phyloP scores from a whole-genome alignment of 108 stramenopile genomes.

The Cyclostephanos tholiformis region DNA sequence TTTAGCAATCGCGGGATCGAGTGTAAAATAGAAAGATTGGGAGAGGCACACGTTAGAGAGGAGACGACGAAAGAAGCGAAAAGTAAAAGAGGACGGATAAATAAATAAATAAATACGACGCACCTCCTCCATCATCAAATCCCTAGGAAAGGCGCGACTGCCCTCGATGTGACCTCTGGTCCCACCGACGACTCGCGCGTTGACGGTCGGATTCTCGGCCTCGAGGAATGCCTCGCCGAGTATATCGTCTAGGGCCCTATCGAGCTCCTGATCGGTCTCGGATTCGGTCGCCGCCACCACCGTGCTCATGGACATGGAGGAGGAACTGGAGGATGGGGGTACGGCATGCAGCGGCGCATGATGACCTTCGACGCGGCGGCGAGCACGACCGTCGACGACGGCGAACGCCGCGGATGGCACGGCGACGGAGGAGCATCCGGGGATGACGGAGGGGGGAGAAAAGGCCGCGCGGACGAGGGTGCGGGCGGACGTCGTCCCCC shows the following conservation, averaged over 20 bases:
- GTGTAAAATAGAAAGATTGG: too few relatives aligned
- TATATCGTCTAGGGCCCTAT: conserved; percentile 61
- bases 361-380: conserved; percentile 8
- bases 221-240: conserved; percentile 50
- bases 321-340: neutral
- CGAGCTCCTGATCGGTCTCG: conserved; percentile 58
- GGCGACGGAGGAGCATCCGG: conserved; percentile 2
- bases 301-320: conserved; percentile 25
- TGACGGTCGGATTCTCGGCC: conserved; percentile 12
- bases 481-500: neutral
- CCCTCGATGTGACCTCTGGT: conserved; percentile 29
- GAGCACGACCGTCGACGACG: conserved; percentile 3
- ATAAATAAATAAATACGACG: too few relatives aligned
- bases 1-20: too few relatives aligned
- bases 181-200: conserved; percentile 9
- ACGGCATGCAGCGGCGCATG: neutral
- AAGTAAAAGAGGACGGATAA: too few relatives aligned
- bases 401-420: neutral
- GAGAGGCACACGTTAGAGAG: too few relatives aligned
- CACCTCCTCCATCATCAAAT: conserved; percentile 47
- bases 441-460: neutral
- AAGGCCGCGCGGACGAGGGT: conserved; percentile 23
- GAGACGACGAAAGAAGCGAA: too few relatives aligned
- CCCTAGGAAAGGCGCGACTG: conserved; percentile 34
- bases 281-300: conserved; percentile 1